Conservation (phyloP, 345 rosid species). For the Salix purpurea region DNA sequence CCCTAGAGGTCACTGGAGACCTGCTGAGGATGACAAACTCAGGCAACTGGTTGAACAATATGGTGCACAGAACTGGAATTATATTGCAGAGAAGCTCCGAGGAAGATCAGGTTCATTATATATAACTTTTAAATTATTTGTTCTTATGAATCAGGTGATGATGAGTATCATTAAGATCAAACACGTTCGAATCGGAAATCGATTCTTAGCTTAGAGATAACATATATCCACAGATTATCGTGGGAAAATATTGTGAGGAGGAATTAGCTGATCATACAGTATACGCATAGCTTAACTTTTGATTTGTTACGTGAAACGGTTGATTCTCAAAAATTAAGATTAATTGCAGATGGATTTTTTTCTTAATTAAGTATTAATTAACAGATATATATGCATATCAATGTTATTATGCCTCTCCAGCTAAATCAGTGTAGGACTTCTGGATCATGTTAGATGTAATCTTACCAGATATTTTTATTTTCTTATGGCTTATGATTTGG, state of each 20-base stretch:
- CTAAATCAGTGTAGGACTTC: not conserved
- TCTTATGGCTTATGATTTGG: not conserved
- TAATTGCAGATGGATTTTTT: not conserved
- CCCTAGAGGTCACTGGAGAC: conserved; percentile 35
- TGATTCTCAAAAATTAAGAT: not conserved
- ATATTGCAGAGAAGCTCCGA: conserved; percentile 29
- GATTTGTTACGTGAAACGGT: not conserved
- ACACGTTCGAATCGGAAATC: not conserved
- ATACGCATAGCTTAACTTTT: not conserved
- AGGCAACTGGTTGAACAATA: conserved; percentile 30
- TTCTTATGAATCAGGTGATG: not conserved
- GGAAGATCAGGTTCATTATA: conserved; percentile 30
- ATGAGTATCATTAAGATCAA: not conserved
- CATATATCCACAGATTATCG: not conserved
- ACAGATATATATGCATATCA: not conserved
- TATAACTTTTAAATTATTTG: not conserved
- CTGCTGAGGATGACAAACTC: conserved; percentile 33
- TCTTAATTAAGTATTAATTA: not conserved
- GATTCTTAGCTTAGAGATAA: not conserved
- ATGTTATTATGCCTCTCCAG: not conserved
- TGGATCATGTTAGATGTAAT: not conserved
- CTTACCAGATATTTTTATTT: not conserved
- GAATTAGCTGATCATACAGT: not conserved
- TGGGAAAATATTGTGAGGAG: not conserved
- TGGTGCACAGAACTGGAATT: conserved; percentile 34